Percentiles rank a stretch among this genome's conserved stretches.
phyloP scores from a whole-genome alignment of 2,329 filamentous ascomycete genomes.

The Claviceps capensis region DNA sequence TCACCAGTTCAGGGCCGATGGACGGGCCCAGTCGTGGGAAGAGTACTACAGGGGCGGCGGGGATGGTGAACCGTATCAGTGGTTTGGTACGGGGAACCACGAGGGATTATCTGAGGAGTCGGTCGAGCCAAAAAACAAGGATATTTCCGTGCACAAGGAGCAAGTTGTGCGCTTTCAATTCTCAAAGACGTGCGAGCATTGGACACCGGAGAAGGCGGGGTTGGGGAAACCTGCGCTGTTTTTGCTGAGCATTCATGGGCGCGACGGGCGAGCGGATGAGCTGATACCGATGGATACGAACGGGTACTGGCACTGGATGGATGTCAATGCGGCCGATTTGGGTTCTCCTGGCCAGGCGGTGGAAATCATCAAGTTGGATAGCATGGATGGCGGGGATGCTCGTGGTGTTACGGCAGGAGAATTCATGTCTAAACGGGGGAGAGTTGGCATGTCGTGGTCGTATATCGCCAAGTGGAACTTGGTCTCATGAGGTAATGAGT shows the following conservation, averaged over 20 bases:
- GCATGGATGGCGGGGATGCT: slow-evolving; percentile 31
- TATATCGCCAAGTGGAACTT: slow-evolving; percentile 36
- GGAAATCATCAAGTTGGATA: slow-evolving; percentile 46
- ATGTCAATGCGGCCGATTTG: slow-evolving; percentile 52
- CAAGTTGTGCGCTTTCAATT: slow-evolving; percentile 65
- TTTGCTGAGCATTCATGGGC: slow-evolving; percentile 51
- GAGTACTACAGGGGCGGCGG: slow-evolving; percentile 60
- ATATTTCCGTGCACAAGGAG: slow-evolving; percentile 45
- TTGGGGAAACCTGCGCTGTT: slow-evolving; percentile 54
- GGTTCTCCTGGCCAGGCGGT: slow-evolving; percentile 57
- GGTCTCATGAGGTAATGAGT: slow-evolving; percentile 15
- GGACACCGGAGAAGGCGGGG: slow-evolving; percentile 58
- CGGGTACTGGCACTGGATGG: slow-evolving; percentile 68
- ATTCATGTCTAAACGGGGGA: slow-evolving; percentile 29
- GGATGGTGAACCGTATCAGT: slow-evolving; percentile 31
- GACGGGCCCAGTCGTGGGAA: slow-evolving; percentile 57
- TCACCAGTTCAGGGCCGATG: slow-evolving; percentile 65
- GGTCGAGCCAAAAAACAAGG: slow-evolving; percentile 37
- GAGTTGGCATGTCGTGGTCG: slow-evolving; percentile 30
- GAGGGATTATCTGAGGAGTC: slow-evolving; percentile 43
- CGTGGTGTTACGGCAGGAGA: slow-evolving; percentile 35
- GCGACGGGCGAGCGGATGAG: slow-evolving; percentile 54
- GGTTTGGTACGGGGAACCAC: slow-evolving; percentile 29
- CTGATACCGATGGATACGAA: slow-evolving; percentile 62
- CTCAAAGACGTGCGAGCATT: slow-evolving; percentile 67